A percentile compares a stretch with the other conserved stretches of the same genome.
Evolutionary conservation across 768 basidiomycete species (phyloP).

Genomic region (Gymnopilus junonius): DNA sequence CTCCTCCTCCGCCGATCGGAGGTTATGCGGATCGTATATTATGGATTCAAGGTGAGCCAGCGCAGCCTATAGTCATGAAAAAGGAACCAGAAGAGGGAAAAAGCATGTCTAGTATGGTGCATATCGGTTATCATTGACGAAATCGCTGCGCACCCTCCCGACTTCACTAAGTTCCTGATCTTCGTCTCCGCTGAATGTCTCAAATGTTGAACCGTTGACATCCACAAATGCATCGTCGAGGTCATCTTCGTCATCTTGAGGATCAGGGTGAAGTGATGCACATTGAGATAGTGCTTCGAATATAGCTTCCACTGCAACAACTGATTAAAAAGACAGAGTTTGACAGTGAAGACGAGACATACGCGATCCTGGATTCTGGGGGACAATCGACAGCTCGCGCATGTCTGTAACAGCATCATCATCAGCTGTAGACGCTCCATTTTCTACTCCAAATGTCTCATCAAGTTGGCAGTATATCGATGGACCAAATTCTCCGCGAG

Average conservation of each 20-base stretch:
- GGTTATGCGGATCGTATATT: conserved; percentile 57
- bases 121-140: conserved; percentile 75
- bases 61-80: conserved; percentile 60
- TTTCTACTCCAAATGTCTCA: conserved; percentile 50
- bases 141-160: conserved; percentile 94
- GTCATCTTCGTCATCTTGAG: conserved; percentile 49
- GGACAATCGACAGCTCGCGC: conserved; percentile 82
- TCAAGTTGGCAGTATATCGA: conserved; percentile 96
- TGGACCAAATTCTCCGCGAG: conserved; percentile 66
- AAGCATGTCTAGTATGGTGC: conserved; percentile 78
- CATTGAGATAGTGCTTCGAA: conserved; percentile 88
- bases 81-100: conserved; percentile 20
- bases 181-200: conserved; percentile 57
- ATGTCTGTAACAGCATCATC: conserved; percentile 53
- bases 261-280: conserved; percentile 85
- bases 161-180: conserved; percentile 82
- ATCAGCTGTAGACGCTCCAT: conserved; percentile 38
- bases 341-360: conserved; percentile 33
- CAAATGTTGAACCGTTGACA: conserved; percentile 51
- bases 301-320: conserved; percentile 71
- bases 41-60: conserved; percentile 84
- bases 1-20: conserved; percentile 19
- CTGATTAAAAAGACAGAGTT: conserved; percentile 2
- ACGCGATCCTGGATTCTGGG: conserved; percentile 63
- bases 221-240: conserved; percentile 64